Percentiles rank a stretch among this genome's conserved stretches.
Evolutionary conservation across 345 rosid genomes (phyloP).

Genomic region (Brassica carinata): DNA sequence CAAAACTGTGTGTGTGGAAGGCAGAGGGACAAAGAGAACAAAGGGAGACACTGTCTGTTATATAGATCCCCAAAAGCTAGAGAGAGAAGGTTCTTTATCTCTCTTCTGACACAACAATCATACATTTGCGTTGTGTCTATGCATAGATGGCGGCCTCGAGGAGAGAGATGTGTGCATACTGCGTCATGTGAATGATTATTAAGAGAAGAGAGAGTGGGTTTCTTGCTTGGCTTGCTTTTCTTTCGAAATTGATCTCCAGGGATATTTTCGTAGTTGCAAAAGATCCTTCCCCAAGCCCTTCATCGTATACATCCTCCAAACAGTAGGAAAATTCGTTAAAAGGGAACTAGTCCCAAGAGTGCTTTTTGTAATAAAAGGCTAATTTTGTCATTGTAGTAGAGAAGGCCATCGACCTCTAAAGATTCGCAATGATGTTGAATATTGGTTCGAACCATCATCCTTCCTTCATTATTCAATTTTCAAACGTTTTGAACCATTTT

Average conservation of each 20-base stretch:
- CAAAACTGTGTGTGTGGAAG: slow-evolving; percentile 30
- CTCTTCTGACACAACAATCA: slow-evolving; percentile 86
- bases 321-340: not conserved
- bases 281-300: not conserved
- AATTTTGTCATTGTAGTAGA: slow-evolving; percentile 31
- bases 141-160: slow-evolving; percentile 93
- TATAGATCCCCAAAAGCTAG: slow-evolving; percentile 54
- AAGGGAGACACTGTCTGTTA: slow-evolving; percentile 45
- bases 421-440: too few relatives aligned
- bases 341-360: not conserved
- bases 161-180: slow-evolving; percentile 40
- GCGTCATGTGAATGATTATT: slow-evolving; percentile 62
- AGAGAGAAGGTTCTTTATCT: slow-evolving; percentile 42
- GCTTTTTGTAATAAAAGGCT: slow-evolving; percentile 22
- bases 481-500: slow-evolving; percentile 33
- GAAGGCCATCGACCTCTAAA: too few relatives aligned
- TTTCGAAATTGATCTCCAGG: slow-evolving; percentile 35
- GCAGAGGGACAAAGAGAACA: slow-evolving; percentile 60
- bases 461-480: slow-evolving; percentile 36
- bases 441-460: slow-evolving; percentile 52
- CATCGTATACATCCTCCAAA: slow-evolving; percentile 24
- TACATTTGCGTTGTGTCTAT: slow-evolving; percentile 57
- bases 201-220: slow-evolving; percentile 22
- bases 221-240: slow-evolving; percentile 34
- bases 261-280: not conserved